A percentile compares a stretch with the other conserved stretches of the same genome.
Conservation (phyloP, 2,329 filamentous ascomycete species). For the Aspergillus ibericus region DNA sequence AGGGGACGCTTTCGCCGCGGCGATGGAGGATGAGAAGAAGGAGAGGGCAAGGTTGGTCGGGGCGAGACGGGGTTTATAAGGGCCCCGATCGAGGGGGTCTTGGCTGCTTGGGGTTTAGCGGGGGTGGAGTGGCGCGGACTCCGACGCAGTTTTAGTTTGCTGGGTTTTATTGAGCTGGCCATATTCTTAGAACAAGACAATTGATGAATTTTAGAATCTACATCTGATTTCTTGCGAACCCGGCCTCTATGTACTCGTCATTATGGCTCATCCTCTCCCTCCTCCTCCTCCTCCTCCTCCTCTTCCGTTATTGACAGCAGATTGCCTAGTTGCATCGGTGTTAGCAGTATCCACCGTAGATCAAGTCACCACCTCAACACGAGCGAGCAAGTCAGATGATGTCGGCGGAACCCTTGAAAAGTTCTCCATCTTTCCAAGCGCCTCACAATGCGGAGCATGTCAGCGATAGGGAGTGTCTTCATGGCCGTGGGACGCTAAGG, state of each 20-base stretch:
- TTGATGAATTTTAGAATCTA: background rate
- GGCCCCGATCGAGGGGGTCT: background rate
- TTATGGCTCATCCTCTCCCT: background rate
- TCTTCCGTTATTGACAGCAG: no score
- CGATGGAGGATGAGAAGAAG: background rate
- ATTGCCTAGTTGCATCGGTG: background rate
- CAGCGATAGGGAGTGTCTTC: conserved; percentile 17
- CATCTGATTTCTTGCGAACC: background rate
- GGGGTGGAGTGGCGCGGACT: background rate
- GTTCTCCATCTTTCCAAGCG: conserved; percentile 17
- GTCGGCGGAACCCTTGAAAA: conserved; percentile 18
- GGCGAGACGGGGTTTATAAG: background rate
- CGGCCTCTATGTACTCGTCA: background rate
- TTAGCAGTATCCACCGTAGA: background rate
- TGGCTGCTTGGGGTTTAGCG: background rate
- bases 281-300: no score
- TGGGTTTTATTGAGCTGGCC: background rate
- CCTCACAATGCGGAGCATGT: conserved; percentile 17
- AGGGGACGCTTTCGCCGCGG: conserved; percentile 1
- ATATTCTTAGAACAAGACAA: background rate
- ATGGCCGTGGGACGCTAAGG: no score
- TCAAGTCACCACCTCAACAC: background rate
- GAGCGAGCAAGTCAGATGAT: conserved; percentile 15
- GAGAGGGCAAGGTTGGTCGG: background rate
- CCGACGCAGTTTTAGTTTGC: background rate